Evolutionary conservation across 108 stramenopile genomes (phyloP).

Genomic region (Discostella pseudostelligera): DNA sequence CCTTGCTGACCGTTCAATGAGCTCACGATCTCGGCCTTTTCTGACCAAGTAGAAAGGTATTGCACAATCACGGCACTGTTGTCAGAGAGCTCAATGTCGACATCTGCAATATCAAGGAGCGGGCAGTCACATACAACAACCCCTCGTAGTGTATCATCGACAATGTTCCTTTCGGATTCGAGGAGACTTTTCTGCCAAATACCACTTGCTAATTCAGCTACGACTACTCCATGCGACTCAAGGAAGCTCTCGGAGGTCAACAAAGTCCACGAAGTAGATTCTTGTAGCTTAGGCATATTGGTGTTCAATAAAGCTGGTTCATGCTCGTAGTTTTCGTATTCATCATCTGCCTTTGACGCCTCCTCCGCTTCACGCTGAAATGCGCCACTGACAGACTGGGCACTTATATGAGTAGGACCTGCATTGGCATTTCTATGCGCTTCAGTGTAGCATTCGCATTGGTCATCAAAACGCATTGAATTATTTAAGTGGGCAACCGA

Average conservation of each 20-base stretch:
- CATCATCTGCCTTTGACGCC: neutral
- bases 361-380: no score
- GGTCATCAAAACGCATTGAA: slow-evolving; percentile 4
- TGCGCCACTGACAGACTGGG: neutral
- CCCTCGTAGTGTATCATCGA: slow-evolving; percentile 2
- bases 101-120: slow-evolving; percentile 52
- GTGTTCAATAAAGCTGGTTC: neutral
- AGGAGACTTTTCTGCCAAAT: slow-evolving; percentile 36
- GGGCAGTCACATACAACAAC: slow-evolving; percentile 53
- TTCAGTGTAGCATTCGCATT: neutral
- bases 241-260: slow-evolving; percentile 72
- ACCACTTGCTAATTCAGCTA: slow-evolving; percentile 52
- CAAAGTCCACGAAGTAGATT: slow-evolving; percentile 25
- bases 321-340: neutral
- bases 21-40: slow-evolving; percentile 8
- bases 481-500: slow-evolving; percentile 23
- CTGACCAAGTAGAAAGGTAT: slow-evolving; percentile 38
- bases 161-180: neutral
- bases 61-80: slow-evolving; percentile 51
- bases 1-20: slow-evolving; percentile 11
- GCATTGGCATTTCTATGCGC: neutral
- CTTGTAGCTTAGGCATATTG: neutral
- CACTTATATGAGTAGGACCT: neutral
- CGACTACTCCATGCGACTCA: slow-evolving; percentile 52
- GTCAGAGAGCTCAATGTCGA: slow-evolving; percentile 61